phyloP scores from a whole-genome alignment of 179 eudicot genomes.

The Drosera spatulata region DNA sequence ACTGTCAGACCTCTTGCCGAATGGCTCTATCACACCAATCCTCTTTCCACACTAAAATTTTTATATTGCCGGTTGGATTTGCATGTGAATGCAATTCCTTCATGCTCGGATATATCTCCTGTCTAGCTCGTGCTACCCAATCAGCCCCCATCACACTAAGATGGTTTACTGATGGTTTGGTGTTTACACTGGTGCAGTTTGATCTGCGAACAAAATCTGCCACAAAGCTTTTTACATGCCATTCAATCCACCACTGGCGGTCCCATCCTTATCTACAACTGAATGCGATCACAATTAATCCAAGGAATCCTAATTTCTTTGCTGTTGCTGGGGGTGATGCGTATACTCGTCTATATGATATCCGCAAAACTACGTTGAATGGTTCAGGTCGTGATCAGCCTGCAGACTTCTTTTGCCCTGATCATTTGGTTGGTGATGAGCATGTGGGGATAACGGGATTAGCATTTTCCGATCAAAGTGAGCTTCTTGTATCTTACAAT shows the following conservation, averaged over 20 bases:
- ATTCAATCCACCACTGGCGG: conserved; percentile 24
- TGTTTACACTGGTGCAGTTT: conserved; percentile 37
- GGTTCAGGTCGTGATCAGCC: conserved; percentile 76
- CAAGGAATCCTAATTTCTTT: conserved; percentile 74
- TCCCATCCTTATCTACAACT: conserved; percentile 25
- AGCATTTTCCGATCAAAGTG: conserved; percentile 90
- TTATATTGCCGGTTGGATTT: too few species aligned
- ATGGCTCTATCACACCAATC: too few species aligned
- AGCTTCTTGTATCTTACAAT: conserved; percentile 81
- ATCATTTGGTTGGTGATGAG: conserved; percentile 57
- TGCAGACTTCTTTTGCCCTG: conserved; percentile 64
- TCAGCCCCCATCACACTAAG: too few species aligned
- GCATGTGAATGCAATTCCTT: too few species aligned
- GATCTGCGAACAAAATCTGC: conserved; percentile 75
- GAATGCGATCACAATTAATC: conserved; percentile 79
- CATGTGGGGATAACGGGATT: conserved; percentile 75
- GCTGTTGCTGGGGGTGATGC: conserved; percentile 84
- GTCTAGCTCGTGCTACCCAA: too few species aligned
- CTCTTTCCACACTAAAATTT: too few species aligned
- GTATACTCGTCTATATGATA: conserved; percentile 78
- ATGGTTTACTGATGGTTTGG: too few species aligned
- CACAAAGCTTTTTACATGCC: conserved; percentile 73
- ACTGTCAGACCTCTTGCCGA: too few species aligned
- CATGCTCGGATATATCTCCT: too few species aligned
- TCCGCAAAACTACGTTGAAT: conserved; percentile 62